A percentile compares a stretch with the other conserved stretches of the same genome.
phyloP scores from a whole-genome alignment of 192 early-diverging fungal species.

The Backusella mclennaniae region DNA sequence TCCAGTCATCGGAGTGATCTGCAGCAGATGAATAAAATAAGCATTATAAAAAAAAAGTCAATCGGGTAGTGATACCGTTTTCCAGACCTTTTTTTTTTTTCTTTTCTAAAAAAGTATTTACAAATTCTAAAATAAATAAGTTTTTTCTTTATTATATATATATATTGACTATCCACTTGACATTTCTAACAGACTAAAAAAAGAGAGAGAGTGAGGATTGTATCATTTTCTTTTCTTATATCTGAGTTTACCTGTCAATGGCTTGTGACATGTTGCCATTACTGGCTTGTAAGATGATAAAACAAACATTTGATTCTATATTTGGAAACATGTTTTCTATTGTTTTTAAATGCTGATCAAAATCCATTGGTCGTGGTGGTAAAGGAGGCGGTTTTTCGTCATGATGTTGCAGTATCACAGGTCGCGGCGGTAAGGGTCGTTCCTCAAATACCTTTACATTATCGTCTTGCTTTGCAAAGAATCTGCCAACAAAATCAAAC shows the following conservation, averaged over 20 bases:
- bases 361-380: slow-evolving; percentile 15
- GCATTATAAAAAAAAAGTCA: background rate
- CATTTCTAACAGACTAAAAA: slow-evolving; percentile 11
- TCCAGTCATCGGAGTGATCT: background rate
- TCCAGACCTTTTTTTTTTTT: background rate
- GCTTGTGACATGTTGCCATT: slow-evolving; percentile 45
- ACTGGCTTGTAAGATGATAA: slow-evolving; percentile 71
- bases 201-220: background rate
- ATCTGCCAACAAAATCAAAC: background rate
- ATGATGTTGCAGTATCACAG: background rate
- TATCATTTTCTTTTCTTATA: background rate
- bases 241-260: slow-evolving; percentile 42
- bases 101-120: background rate
- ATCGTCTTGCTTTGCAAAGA: slow-evolving; percentile 1
- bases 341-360: slow-evolving; percentile 49
- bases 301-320: slow-evolving; percentile 67
- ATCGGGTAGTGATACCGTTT: background rate
- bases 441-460: background rate
- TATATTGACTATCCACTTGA: background rate
- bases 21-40: background rate
- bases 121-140: background rate
- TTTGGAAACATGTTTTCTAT: slow-evolving; percentile 74
- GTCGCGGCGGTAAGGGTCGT: background rate
- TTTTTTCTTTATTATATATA: too few relatives aligned
- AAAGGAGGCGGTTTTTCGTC: background rate